phyloP scores from a whole-genome alignment of 345 rosid genomes.

The Euclidium syriacum region DNA sequence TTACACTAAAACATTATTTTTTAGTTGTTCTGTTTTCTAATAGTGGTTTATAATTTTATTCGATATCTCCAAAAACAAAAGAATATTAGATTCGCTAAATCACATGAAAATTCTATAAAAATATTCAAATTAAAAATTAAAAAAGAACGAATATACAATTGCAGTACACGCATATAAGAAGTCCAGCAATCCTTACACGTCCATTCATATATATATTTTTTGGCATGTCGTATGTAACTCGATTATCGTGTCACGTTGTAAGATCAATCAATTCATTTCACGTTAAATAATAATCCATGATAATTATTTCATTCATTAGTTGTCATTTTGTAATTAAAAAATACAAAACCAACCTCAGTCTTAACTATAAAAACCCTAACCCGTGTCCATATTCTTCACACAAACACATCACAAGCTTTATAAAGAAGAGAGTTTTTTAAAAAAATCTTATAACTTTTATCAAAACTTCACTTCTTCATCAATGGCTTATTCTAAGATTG shows the following conservation, averaged over 20 bases:
- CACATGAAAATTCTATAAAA: too few species aligned
- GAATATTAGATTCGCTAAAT: too few species aligned
- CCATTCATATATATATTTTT: too few species aligned
- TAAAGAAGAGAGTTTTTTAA: neutral
- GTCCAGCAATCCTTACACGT: too few species aligned
- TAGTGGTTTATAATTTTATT: too few species aligned
- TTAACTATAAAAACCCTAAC: constrained; percentile 10
- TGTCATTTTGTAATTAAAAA: neutral
- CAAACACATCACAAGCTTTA: constrained; percentile 12
- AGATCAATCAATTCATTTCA: neutral
- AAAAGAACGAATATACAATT: too few species aligned
- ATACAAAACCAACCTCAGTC: neutral
- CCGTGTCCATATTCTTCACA: neutral
- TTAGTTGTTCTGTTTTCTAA: too few species aligned
- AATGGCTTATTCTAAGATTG: constrained; percentile 21
- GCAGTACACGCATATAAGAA: too few species aligned
- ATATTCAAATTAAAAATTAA: too few species aligned
- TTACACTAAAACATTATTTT: too few species aligned
- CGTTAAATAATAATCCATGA: neutral
- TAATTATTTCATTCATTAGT: neutral
- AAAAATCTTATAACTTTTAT: neutral
- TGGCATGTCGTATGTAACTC: too few species aligned
- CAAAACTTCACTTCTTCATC: neutral
- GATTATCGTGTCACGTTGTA: constrained; percentile 3
- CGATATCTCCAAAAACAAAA: too few species aligned